phyloP scores from a whole-genome alignment of 176 grass and related monocot genomes.

The Ensete ventricosum region DNA sequence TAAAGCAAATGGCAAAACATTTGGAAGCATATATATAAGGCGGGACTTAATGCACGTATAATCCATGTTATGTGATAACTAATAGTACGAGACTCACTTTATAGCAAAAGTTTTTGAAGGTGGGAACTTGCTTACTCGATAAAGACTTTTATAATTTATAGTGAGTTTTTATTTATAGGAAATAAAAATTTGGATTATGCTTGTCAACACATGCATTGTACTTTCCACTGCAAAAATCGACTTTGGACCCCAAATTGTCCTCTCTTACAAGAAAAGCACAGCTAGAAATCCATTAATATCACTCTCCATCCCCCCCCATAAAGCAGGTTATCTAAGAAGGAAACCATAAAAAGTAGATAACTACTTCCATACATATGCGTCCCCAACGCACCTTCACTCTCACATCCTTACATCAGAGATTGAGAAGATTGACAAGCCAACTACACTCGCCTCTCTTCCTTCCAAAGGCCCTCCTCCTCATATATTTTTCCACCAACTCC shows the following conservation, averaged over 20 bases:
- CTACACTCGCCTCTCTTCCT: not conserved
- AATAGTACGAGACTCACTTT: too few relatives aligned
- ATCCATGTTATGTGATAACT: too few relatives aligned
- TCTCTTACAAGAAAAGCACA: slow-evolving; percentile 91
- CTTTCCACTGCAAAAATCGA: slow-evolving; percentile 62
- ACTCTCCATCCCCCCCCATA: slow-evolving; percentile 25
- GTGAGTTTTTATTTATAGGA: not conserved
- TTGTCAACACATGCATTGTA: slow-evolving; percentile 77
- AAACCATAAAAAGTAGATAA: not conserved
- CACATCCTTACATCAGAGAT: too few relatives aligned
- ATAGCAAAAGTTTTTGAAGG: too few relatives aligned
- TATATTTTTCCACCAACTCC: not conserved
- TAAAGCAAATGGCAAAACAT: too few relatives aligned
- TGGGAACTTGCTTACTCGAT: not conserved
- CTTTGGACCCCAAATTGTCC: slow-evolving; percentile 50
- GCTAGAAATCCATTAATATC: slow-evolving; percentile 27
- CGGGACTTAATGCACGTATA: too few relatives aligned
- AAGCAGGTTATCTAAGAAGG: not conserved
- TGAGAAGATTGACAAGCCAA: not conserved
- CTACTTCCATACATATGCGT: too few relatives aligned
- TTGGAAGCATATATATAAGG: too few relatives aligned
- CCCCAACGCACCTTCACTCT: too few relatives aligned
- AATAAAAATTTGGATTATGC: slow-evolving; percentile 44
- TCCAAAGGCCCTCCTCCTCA: not conserved
- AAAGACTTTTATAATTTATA: not conserved